Conservation (phyloP, 2,329 filamentous ascomycete genomes). For the Paraphoma chrysanthemicola region DNA sequence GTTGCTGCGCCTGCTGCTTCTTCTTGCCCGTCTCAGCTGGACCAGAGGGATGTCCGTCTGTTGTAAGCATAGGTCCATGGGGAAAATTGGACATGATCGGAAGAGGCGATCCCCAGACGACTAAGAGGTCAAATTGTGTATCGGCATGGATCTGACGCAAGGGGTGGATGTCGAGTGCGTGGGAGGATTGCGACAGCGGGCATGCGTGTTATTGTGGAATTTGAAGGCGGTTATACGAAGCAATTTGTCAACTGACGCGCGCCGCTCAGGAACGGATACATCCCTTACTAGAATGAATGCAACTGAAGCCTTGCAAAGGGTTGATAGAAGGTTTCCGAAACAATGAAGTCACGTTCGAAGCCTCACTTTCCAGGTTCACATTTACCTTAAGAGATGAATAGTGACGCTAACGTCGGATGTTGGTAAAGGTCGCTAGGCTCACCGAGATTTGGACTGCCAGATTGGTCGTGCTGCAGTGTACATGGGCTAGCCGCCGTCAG, state of each 20-base stretch:
- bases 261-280: background rate
- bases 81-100: constrained; percentile 21
- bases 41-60: constrained; percentile 13
- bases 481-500: constrained; percentile 29
- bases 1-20: constrained; percentile 49
- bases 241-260: background rate
- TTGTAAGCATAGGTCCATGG: constrained; percentile 16
- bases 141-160: constrained; percentile 4
- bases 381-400: constrained; percentile 22
- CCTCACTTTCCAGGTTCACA: constrained; percentile 31
- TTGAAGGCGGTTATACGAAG: background rate
- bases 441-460: constrained; percentile 27
- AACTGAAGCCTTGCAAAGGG: constrained; percentile 3
- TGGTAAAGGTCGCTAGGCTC: constrained; percentile 24
- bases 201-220: background rate
- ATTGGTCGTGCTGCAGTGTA: constrained; percentile 38
- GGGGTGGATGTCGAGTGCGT: background rate
- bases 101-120: constrained; percentile 30
- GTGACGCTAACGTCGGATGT: constrained; percentile 20
- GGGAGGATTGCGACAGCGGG: background rate
- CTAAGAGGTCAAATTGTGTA: constrained; percentile 2
- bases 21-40: constrained; percentile 28
- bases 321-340: background rate
- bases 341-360: constrained; percentile 26
- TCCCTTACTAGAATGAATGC: background rate